Base-by-base conservation (phyloP, 768 basidiomycete species). In the Dictyophora rubrovolvata region DNA sequence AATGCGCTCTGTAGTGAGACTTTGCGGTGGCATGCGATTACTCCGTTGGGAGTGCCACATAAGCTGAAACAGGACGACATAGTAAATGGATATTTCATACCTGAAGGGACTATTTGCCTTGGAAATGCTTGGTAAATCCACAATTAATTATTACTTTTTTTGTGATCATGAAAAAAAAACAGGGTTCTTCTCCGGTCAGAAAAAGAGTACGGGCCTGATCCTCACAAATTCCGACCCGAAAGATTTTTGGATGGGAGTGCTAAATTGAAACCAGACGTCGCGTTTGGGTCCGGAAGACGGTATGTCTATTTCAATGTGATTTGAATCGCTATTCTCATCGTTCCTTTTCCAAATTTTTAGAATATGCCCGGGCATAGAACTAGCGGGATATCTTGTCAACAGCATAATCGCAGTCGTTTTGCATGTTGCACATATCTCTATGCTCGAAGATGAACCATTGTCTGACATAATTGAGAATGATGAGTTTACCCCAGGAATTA, bases 291-390 rank as follows among this genome's bases (percentile, higher is more conserved):
- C 23, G 55, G 55, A 22, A 56, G 55, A 28, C 55, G 55, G 55
- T 56, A 35, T 42, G 36, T 55, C 47, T 47, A 42, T 34, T 42
- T 10, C n/a, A n/a, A n/a, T n/a, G n/a, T n/a, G n/a, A n/a, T 5
- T 42, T 9, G 2, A 49, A 49, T 49, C 42, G 12, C 14, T 7
- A n/a, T 20, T n/a, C 11, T 17, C 5, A 12, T n/a, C n/a, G n/a
- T n/a, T n/a, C 16, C 14, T 16, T 21, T 12, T 35, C 18, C 47
- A 2, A 8, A 53, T 46, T n/a, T n/a, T 23, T 48, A 72, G 71
- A 2, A 70, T 72, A 11, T 71, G 69, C 48, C 74, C 73, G 5
- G 75, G 76, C 7, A 68, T 73, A 5, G 68, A 72, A 59, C 61
- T 74, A 23, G 66, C 66, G 2, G 58, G 61, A 11, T 53, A 62